Conservation (phyloP, 2,329 filamentous ascomycete species). For the Boeremia exigua region DNA sequence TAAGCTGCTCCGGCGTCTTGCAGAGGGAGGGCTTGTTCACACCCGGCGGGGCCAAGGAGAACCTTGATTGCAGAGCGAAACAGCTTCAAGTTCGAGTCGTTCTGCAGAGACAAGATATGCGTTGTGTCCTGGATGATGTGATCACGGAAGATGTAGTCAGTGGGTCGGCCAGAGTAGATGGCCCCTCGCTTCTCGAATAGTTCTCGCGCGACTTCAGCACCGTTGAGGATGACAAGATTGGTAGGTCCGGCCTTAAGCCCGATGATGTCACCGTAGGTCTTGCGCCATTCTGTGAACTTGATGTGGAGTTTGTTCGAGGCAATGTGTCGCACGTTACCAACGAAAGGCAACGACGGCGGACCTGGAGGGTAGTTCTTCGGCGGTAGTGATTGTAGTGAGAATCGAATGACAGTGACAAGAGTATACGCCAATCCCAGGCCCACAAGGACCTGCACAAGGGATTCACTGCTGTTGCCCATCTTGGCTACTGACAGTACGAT, state of each 20-base stretch:
- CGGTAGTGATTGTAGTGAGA: slow-evolving; percentile 1
- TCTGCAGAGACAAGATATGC: not conserved
- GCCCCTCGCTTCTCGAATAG: slow-evolving; percentile 60
- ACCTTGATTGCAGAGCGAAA: slow-evolving; percentile 1
- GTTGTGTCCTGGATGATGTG: slow-evolving; percentile 48
- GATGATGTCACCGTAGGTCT: slow-evolving; percentile 46
- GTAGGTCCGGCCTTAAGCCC: slow-evolving; percentile 39
- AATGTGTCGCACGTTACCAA: slow-evolving; percentile 45
- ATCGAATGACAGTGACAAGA: not conserved
- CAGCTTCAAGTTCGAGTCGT: not conserved
- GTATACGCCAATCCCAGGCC: not conserved
- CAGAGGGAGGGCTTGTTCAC: slow-evolving; percentile 46
- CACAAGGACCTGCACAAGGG: not conserved
- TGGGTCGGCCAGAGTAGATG: slow-evolving; percentile 53
- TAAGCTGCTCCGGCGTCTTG: slow-evolving; percentile 49
- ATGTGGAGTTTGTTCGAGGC: slow-evolving; percentile 29
- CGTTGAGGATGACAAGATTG: slow-evolving; percentile 52
- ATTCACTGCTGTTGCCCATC: not conserved
- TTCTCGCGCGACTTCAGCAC: slow-evolving; percentile 56
- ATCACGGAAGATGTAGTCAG: slow-evolving; percentile 10
- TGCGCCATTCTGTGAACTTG: slow-evolving; percentile 40
- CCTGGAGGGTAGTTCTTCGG: slow-evolving; percentile 33
- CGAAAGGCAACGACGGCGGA: slow-evolving; percentile 36
- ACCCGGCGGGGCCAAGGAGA: slow-evolving; percentile 35
- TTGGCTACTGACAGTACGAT: not conserved